Conservation (phyloP, 1,284 basidiomycete species). For the Taiwanofungus camphoratus region DNA sequence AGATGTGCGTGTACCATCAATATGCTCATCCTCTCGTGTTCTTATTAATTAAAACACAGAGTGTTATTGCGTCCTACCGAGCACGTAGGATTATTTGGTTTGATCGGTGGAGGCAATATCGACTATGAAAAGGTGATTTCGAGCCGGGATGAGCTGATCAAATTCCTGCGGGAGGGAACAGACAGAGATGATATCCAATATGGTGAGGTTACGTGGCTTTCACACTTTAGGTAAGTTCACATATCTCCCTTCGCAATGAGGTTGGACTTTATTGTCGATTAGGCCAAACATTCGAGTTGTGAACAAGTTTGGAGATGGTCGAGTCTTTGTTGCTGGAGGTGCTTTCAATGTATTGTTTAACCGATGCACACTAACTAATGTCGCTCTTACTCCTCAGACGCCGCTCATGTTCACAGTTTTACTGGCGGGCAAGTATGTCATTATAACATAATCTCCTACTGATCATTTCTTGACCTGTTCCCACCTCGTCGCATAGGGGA, state of each 20-base stretch:
- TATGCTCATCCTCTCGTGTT: background rate
- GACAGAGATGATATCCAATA: slow-evolving; percentile 8
- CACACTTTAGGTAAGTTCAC: slow-evolving; percentile 7
- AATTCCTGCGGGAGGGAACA: slow-evolving; percentile 4
- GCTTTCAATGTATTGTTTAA: background rate
- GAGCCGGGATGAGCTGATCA: slow-evolving; percentile 2
- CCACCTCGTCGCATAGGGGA: slow-evolving; percentile 3
- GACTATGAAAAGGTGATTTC: slow-evolving; percentile 3
- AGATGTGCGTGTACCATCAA: slow-evolving; percentile 9
- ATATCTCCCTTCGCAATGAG: too few relatives aligned
- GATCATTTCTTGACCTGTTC: background rate
- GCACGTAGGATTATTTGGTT: background rate
- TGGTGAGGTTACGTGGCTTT: slow-evolving; percentile 4
- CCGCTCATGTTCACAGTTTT: slow-evolving; percentile 27
- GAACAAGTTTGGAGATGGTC: slow-evolving; percentile 28
- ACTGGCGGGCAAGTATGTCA: slow-evolving; percentile 30
- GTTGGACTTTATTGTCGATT: background rate
- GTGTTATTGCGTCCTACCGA: slow-evolving; percentile 4
- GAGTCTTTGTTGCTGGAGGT: slow-evolving; percentile 36
- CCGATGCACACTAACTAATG: background rate
- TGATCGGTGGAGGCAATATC: slow-evolving; percentile 1
- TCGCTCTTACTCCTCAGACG: slow-evolving; percentile 12
- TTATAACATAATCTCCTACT: slow-evolving; percentile 14
- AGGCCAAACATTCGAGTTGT: slow-evolving; percentile 36
- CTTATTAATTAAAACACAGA: background rate